Evolutionary conservation across 306 rosid genomes (phyloP).

Genomic region (Inga leiocalycina): DNA sequence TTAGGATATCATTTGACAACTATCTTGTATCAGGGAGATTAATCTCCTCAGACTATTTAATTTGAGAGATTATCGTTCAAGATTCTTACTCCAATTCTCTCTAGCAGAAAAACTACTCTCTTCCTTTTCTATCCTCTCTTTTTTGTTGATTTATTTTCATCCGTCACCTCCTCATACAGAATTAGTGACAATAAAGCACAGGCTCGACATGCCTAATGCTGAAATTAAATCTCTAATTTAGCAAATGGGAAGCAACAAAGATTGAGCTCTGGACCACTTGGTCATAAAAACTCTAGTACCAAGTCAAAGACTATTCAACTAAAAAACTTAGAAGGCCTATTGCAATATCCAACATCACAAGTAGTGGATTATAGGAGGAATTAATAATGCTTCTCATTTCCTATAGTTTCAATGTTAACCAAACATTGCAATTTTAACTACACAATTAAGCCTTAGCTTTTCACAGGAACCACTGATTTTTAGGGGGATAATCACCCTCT

Average conservation of each 20-base stretch:
- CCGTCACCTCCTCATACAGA: neutral
- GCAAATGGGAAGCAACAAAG: neutral
- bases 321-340: neutral
- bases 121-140: neutral
- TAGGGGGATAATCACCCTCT: neutral
- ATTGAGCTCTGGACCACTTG: neutral
- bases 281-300: no score
- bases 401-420: slow-evolving; percentile 14
- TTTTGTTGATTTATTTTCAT: neutral
- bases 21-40: neutral
- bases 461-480: slow-evolving; percentile 28
- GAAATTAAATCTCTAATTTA: neutral
- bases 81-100: neutral
- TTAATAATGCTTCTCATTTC: neutral
- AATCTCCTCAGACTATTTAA: neutral
- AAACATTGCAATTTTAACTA: slow-evolving; percentile 19
- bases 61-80: neutral
- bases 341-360: neutral
- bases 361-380: slow-evolving; percentile 17
- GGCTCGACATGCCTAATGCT: neutral
- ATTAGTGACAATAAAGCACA: neutral
- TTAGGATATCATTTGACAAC: neutral
- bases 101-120: neutral
- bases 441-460: neutral
- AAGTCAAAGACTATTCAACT: neutral